Percentiles rank a stretch among this genome's conserved stretches.
Conservation (phyloP, 2,329 filamentous ascomycete species). For the Coleophoma crateriformis region DNA sequence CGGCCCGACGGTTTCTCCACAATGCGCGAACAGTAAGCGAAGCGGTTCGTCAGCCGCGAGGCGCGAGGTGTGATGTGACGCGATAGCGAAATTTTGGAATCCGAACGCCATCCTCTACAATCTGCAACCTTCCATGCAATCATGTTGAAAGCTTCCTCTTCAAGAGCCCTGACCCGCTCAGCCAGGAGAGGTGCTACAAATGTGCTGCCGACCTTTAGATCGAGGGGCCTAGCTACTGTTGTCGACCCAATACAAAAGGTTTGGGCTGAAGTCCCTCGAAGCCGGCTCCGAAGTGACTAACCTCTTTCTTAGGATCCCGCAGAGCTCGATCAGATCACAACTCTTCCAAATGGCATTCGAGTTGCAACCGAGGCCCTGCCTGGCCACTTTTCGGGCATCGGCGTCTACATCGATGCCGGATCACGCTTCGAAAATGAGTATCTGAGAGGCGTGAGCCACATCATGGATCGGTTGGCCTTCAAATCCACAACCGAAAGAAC, state of each 20-base stretch:
- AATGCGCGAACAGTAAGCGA: too few species aligned
- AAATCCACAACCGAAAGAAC: constrained; percentile 72
- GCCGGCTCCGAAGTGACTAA: constrained; percentile 10
- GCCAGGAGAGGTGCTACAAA: constrained; percentile 9
- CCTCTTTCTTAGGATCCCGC: constrained; percentile 60
- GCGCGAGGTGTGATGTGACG: too few species aligned
- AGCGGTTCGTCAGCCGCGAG: too few species aligned
- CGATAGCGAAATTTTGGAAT: too few species aligned
- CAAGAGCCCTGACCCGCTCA: constrained; percentile 15
- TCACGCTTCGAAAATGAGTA: constrained; percentile 87
- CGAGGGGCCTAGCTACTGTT: constrained; percentile 24
- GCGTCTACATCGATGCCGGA: constrained; percentile 92
- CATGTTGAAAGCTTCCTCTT: constrained; percentile 24
- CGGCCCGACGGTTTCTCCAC: too few species aligned
- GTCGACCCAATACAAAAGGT: constrained; percentile 28
- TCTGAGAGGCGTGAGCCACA: constrained; percentile 87
- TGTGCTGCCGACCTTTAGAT: constrained; percentile 17
- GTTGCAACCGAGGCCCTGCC: constrained; percentile 93
- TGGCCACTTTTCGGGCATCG: constrained; percentile 90
- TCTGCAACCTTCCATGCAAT: constrained; percentile 3
- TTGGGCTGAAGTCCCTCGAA: not conserved
- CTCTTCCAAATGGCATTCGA: constrained; percentile 84
- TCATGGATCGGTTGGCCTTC: constrained; percentile 93
- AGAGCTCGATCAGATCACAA: constrained; percentile 83
- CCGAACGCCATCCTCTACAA: too few species aligned